Conservation (phyloP, 2,329 filamentous ascomycete species). For the Eurotiales sp. region DNA sequence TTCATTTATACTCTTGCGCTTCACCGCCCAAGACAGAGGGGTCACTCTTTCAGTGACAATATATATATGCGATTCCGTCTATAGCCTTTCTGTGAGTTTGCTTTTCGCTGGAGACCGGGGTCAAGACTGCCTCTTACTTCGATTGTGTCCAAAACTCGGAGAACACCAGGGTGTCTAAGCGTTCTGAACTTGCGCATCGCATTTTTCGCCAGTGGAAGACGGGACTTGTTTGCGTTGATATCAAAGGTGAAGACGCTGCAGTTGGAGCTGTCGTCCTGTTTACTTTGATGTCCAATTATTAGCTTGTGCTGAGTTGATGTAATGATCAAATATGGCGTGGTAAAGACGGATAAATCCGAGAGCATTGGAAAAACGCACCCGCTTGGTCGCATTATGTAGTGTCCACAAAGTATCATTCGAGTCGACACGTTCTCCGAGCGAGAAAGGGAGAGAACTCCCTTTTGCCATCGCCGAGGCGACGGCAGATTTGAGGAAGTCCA, state of each 20-base stretch:
- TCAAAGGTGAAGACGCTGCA: constrained; percentile 99
- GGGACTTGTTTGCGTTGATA: constrained; percentile 71
- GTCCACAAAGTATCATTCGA: constrained; percentile 93
- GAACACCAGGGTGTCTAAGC: constrained; percentile 86
- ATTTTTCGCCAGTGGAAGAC: constrained; percentile 84
- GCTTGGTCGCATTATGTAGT: constrained; percentile 89
- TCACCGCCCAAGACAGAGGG: constrained; percentile 85
- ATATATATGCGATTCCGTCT: constrained; percentile 94
- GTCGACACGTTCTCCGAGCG: constrained; percentile 88
- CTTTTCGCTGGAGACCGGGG: neutral
- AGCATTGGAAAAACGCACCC: constrained; percentile 54
- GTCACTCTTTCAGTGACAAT: constrained; percentile 89
- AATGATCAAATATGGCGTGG: neutral
- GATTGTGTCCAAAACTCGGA: constrained; percentile 90
- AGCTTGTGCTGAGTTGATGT: neutral
- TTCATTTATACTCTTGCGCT: constrained; percentile 77
- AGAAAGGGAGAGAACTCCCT: constrained; percentile 87
- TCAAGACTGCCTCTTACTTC: constrained; percentile 57
- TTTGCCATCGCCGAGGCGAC: constrained; percentile 96
- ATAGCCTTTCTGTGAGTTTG: constrained; percentile 9
- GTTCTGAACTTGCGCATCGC: constrained; percentile 91
- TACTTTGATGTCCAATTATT: constrained; percentile 16
- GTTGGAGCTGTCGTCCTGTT: constrained; percentile 83
- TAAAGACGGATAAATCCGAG: no score
- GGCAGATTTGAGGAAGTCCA: constrained; percentile 98